These are phyloP conservation scores for Babesia gibsoni DNA, from an alignment of 169 alveolate species.

Conservation along the genomic window DNA sequence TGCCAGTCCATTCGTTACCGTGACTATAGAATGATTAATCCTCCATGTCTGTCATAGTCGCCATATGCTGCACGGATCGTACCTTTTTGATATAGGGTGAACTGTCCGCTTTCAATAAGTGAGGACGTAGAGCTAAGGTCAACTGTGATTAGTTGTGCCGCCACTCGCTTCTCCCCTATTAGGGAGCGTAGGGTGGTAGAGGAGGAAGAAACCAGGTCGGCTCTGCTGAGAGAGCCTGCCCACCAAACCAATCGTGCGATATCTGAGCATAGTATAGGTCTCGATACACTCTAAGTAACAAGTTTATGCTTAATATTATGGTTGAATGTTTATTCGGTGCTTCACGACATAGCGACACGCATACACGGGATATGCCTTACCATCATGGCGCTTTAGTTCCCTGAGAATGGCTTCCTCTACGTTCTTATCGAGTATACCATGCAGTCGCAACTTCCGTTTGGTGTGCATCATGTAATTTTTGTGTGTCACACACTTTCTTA, in stretches of 20 bases:
- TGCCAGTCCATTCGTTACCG: conserved; percentile 14
- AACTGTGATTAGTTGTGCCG: background rate
- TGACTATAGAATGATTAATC: background rate
- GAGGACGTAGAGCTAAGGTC: conserved; percentile 4
- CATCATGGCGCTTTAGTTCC: conserved; percentile 23
- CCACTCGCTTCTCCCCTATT: background rate
- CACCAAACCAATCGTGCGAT: conserved; percentile 20
- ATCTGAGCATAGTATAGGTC: background rate
- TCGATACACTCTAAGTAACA: background rate
- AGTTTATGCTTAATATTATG: background rate
- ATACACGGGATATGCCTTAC: conserved; percentile 1
- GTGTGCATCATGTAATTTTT: background rate
- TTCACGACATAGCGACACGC: background rate
- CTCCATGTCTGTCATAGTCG: too few relatives aligned
- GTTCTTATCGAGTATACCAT: background rate
- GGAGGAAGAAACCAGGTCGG: background rate
- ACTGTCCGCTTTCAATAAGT: conserved; percentile 7
- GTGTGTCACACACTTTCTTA: background rate
- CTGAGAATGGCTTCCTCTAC: conserved; percentile 29
- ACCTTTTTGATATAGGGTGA: conserved; percentile 28
- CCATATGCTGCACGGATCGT: too few relatives aligned
- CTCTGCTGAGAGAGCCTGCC: conserved; percentile 24
- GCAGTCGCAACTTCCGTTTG: conserved; percentile 12
- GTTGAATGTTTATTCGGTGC: background rate
- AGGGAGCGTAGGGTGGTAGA: background rate